A percentile compares a stretch with the other conserved stretches of the same genome.
Evolutionary conservation across 23 red algal species (phyloP).

Genomic region (Gracilariopsis chorda): DNA sequence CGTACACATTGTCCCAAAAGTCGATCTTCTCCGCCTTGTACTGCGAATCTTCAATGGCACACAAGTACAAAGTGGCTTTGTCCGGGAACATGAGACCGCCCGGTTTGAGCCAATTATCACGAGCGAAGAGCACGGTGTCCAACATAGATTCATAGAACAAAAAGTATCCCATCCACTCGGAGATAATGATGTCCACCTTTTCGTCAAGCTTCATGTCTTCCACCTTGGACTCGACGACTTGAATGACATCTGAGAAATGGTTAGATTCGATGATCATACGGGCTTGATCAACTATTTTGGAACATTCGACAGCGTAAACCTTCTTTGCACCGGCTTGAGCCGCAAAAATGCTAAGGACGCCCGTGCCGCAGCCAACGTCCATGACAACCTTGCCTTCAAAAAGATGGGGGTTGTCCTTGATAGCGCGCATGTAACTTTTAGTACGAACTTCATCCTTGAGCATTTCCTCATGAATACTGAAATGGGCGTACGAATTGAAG

Average conservation of each 20-base stretch:
- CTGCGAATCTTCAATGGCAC: conserved; percentile 93
- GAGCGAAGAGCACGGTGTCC: conserved; percentile 88
- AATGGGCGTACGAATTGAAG: conserved; percentile 97
- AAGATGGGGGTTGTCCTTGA: conserved; percentile 80
- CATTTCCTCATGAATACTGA: conserved; percentile 99
- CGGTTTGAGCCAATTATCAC: conserved; percentile 88
- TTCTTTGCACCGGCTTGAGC: conserved; percentile 89
- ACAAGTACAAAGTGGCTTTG: conserved; percentile 81
- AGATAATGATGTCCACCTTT: conserved; percentile 96
- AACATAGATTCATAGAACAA: conserved; percentile 99
- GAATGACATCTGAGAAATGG: conserved; percentile 74
- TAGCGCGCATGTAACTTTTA: conserved; percentile 92
- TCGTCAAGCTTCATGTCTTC: conserved; percentile 87
- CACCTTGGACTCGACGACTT: conserved; percentile 79
- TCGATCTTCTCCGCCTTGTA: conserved; percentile 97
- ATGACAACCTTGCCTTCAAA: conserved; percentile 88
- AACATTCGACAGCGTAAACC: conserved; percentile 93
- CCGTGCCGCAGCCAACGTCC: conserved; percentile 97
- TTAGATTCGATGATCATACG: conserved; percentile 77
- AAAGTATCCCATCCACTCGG: conserved; percentile 99
- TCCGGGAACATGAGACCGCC: conserved; percentile 95
- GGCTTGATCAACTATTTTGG: conserved; percentile 89
- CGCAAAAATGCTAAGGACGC: conserved; percentile 94
- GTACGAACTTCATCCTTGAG: conserved; percentile 96
- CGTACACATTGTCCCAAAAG: conserved; percentile 99